Base-by-base conservation (phyloP, 108 stramenopile species). In the Fistulifera pelliculosa region DNA sequence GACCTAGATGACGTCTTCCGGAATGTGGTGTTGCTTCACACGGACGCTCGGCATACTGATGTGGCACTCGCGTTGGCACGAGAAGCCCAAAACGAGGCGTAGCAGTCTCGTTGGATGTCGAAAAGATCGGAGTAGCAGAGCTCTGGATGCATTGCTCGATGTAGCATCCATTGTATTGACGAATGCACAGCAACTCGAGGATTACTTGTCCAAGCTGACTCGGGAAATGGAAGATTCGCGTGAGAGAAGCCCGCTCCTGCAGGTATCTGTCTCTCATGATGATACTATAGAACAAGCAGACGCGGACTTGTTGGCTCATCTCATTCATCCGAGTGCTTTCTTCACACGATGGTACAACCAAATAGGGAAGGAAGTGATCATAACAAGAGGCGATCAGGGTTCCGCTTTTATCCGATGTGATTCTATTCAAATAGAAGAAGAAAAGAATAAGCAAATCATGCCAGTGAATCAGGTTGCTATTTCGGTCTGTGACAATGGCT, bases 21-120 rank as follows among this genome's bases (percentile, higher is more conserved):
- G 19, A 54, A 73, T 54, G 74, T 75, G 17, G 35, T 70, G 23
- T 74, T 71, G 49, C 13, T 80, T 28, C 79, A 80, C 56, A 66
- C 74, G 11, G 79, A 80, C 57, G 35, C 56, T 2, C 61, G 79
- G 1, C 66, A 73, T 41, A 66, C 74, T 0, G 68, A 66, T 15
- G 71, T 57, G 1, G 45, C 79, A 10, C 41, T 66, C 35, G 23
- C 22, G 14, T 27, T 80, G 43, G 79, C 71, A n/a, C 35, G 51
- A 25, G 58, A 73, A 50, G 79, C 79, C 38, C 57, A 55, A 17
- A 38, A 28, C 55, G 74, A 16, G 64, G 64, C 43, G 69, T 75
- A 48, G 47, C 64, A 3, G 56, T 80, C 23, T 71, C 70, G 5
- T 43, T 63, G 12, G 79, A 80, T 49, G 63, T 61, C 27, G 79